phyloP scores from a whole-genome alignment of 2,329 filamentous ascomycete genomes.

The Pseudocercospora fuligena region DNA sequence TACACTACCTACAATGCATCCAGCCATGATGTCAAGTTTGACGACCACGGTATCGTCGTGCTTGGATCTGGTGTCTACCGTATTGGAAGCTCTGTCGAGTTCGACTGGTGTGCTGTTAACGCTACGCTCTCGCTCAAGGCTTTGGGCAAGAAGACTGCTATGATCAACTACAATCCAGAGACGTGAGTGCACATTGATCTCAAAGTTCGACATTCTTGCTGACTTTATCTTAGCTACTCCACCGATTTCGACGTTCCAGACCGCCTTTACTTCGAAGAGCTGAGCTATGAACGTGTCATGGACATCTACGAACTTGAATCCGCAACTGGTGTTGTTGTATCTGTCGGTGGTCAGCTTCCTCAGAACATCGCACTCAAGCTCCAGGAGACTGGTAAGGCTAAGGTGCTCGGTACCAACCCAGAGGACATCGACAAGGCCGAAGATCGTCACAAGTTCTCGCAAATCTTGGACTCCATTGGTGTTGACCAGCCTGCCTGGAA shows the following conservation, averaged over 20 bases:
- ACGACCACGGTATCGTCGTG: constrained; percentile 87
- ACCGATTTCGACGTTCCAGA: constrained; percentile 92
- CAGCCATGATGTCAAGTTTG: constrained; percentile 89
- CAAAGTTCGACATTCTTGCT: constrained; percentile 14
- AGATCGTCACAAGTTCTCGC: constrained; percentile 97
- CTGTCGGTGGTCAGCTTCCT: constrained; percentile 91
- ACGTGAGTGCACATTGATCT: constrained; percentile 11
- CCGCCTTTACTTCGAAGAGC: constrained; percentile 93
- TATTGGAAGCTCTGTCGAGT: constrained; percentile 96
- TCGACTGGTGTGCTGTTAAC: constrained; percentile 97
- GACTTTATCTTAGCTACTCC: constrained; percentile 52
- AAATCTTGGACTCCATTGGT: constrained; percentile 94
- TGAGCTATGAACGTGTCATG: constrained; percentile 97
- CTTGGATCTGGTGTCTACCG: constrained; percentile 95
- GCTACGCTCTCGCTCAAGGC: constrained; percentile 80
- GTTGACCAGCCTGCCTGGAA: constrained; percentile 98
- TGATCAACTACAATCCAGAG: constrained; percentile 71
- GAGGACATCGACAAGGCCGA: constrained; percentile 97
- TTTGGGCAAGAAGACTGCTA: constrained; percentile 95
- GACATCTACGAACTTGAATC: constrained; percentile 88
- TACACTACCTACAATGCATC: constrained; percentile 98
- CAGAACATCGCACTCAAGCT: constrained; percentile 96
- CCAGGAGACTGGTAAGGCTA: constrained; percentile 87
- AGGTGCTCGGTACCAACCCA: constrained; percentile 89
- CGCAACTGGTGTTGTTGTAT: constrained; percentile 87